Base-by-base conservation (phyloP, 116 monocot genomes). In the Posidonia oceanica region DNA sequence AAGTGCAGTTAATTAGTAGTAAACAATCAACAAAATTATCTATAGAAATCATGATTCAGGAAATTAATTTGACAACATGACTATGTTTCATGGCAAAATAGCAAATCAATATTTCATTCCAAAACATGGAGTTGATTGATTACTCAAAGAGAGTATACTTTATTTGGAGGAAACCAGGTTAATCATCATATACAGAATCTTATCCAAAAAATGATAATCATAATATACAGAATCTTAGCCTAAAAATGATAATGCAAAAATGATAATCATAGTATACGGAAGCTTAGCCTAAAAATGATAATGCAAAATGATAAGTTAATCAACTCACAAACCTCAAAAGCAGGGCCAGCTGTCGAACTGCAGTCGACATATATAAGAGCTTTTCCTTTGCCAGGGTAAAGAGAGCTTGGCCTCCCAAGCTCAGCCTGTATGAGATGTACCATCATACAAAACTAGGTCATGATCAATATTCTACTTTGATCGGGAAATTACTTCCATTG, bases 281-380 rank as follows among this genome's bases (percentile, higher is more conserved):
- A 16, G 20, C 12, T 18, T 21, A 58, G 6, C 58, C 12, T 18
- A 20, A 29, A 29, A 29, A 29, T 0, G 29, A 29, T 18, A 18
- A 17, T 58, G 17, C 58, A n/a, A 58, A 58, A 58, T 6, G 21
- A 58, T 58, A 4, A 58, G 21, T 58, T 58, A 56, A 11, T n/a
- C 10, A 65, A 73, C 36, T n/a, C 3, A 68, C 79, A 13, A 74
- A 98, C 98, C 98, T 91, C 86, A 84, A 89, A 98, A 55, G 79
- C 66, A 39, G 98, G 87, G 3, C 78, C 82, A 66, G 93, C 98
- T 39, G 86, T 93, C 61, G 93, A 79, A 64, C 98, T 98, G 63
- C 93, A 93, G 51, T 98, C 98, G 61, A 98, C 79, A 79, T 80
- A 87, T 74, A 98, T 87, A 76, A 78, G 40, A 69, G 87, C 82